Conservation (phyloP, 1,284 basidiomycete genomes). For the Leccinum subfulvum region DNA sequence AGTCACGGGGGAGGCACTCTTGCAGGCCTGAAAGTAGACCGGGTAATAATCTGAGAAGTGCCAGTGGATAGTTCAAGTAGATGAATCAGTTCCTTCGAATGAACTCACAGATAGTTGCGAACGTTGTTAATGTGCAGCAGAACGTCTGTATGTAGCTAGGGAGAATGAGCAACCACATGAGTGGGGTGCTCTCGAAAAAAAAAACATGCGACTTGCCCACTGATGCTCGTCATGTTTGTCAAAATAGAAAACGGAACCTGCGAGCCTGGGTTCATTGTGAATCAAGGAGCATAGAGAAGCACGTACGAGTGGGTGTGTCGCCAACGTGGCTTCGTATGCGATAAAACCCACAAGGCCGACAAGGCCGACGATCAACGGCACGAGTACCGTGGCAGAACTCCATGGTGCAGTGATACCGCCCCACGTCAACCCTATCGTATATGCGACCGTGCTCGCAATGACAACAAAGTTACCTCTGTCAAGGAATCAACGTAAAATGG, state of each 20-base stretch:
- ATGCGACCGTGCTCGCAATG: constrained; percentile 14
- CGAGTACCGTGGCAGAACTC: constrained; percentile 40
- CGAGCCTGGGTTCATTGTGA: neutral
- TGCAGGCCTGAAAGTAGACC: constrained; percentile 23
- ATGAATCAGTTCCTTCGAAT: neutral
- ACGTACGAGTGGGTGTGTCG: constrained; percentile 18
- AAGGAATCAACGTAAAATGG: neutral
- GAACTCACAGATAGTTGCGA: constrained; percentile 15
- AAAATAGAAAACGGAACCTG: constrained; percentile 18
- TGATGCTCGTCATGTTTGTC: constrained; percentile 15
- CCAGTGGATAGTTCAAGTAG: no score
- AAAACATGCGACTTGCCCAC: constrained; percentile 11
- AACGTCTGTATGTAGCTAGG: constrained; percentile 24
- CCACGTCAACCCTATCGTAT: constrained; percentile 15
- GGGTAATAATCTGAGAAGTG: constrained; percentile 18
- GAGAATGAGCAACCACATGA: neutral
- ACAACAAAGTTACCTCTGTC: constrained; percentile 15
- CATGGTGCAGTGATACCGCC: constrained; percentile 34
- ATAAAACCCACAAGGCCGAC: constrained; percentile 26
- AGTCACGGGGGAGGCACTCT: constrained; percentile 6
- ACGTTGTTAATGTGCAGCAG: constrained; percentile 10
- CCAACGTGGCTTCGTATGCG: constrained; percentile 15
- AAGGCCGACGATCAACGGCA: constrained; percentile 42
- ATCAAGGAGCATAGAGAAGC: neutral
- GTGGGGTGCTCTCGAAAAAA: neutral